Evolutionary conservation across 1,284 basidiomycete genomes (phyloP), one percentile per base, ranked within the genome.

Genomic region (Takashimella tepidaria): DNA sequence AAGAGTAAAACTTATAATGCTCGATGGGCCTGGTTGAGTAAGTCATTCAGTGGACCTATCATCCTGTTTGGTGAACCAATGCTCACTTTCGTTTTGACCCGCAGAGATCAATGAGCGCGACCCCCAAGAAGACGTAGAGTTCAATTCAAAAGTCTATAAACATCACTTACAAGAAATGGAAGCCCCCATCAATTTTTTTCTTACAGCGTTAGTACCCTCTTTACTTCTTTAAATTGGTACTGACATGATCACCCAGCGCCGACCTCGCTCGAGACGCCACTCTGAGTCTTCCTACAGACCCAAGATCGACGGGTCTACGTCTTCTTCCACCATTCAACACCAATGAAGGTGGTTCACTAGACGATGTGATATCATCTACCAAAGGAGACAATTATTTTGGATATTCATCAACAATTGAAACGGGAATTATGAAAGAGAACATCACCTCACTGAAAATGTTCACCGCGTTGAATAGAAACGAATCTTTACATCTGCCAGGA

Each of bases 21-120:
- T 2, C 50, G 66, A 21, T 67, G 67, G 66, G 66, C 60, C 12
- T 72, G 69, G 69, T 41, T 59, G 2, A 56, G 70, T 72, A 26
- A 59, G 67, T 57, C n/a, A n/a, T n/a, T n/a, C n/a, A n/a, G n/a
- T n/a, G n/a, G n/a, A n/a, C n/a, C n/a, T n/a, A n/a, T n/a, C n/a
- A n/a, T n/a, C n/a, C n/a, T n/a, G n/a, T n/a, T n/a, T n/a, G n/a
- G 3, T 5, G n/a, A n/a, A 40, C 5, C n/a, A 27, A 25, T 1
- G 21, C 10, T 44, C 16, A 25, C n/a, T 22, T 42, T 3, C 50
- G 16, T 16, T 5, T 10, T 49, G 19, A 19, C 5, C 4, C 13
- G 6, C 19, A 65, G 64, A 61, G 12, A 60, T 66, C 58, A 63
- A 69, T 43, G 47, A 55, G 19, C 40, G 13, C 5, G 44, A 8